Percentiles rank a stretch among this genome's conserved stretches.
Evolutionary conservation across 2,329 filamentous ascomycete genomes (phyloP).

Genomic region (Aureobasidium namibiae): DNA sequence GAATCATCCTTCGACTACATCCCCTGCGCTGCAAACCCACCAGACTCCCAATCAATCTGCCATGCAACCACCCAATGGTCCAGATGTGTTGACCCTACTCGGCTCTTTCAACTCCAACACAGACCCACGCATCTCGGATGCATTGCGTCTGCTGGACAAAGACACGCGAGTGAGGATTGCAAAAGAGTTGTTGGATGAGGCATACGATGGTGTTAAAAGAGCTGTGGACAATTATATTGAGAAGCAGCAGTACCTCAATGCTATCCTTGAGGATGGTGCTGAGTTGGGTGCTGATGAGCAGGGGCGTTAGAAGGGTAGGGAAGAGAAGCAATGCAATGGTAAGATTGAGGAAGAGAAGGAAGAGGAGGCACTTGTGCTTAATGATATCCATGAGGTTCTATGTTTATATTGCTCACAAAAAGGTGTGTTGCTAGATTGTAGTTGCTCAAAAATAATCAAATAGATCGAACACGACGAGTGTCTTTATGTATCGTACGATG

Average conservation of each 20-base stretch:
- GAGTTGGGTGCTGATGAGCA: neutral
- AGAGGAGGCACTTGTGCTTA: neutral
- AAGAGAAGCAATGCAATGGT: too few relatives aligned
- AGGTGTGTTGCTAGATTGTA: too few relatives aligned
- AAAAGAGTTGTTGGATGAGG: conserved; percentile 2
- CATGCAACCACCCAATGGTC: neutral
- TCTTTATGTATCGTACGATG: too few relatives aligned
- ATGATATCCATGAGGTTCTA: neutral
- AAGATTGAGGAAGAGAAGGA: neutral
- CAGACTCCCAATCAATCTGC: neutral
- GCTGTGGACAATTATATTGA: conserved; percentile 11
- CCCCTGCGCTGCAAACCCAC: neutral
- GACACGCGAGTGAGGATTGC: conserved; percentile 7
- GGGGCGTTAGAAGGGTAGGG: neutral
- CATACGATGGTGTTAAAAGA: conserved; percentile 6
- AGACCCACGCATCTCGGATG: neutral
- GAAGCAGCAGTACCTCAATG: conserved; percentile 4
- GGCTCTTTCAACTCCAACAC: neutral
- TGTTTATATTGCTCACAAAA: neutral
- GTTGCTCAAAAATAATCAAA: too few relatives aligned
- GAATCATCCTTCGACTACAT: neutral
- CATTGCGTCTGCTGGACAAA: neutral
- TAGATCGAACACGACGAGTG: too few relatives aligned
- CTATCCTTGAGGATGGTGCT: neutral
- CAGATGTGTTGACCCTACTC: neutral